phyloP scores from a whole-genome alignment of 345 rosid species.

The Gossypium rotundifolium region DNA sequence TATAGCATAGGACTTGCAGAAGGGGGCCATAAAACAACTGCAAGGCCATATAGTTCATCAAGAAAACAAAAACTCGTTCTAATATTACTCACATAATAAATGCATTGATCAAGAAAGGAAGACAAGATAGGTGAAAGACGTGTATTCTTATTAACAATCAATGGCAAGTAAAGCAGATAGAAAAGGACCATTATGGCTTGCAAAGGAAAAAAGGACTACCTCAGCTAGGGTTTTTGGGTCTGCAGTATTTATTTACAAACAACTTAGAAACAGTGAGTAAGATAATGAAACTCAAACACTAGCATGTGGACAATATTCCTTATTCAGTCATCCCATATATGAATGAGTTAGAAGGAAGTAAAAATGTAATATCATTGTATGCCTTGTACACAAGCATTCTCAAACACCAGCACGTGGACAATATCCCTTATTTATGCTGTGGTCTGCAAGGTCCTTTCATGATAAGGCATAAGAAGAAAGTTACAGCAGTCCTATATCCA shows the following conservation, averaged over 20 bases:
- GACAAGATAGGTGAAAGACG: neutral
- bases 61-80: constrained; percentile 4
- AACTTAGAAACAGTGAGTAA: neutral
- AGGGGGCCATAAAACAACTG: constrained; percentile 92
- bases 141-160: neutral
- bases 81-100: neutral
- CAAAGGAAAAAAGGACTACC: neutral
- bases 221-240: neutral
- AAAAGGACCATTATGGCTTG: neutral
- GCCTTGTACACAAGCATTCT: neutral
- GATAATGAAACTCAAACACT: neutral
- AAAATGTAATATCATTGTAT: neutral
- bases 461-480: neutral
- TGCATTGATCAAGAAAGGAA: neutral
- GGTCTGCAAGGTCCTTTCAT: neutral
- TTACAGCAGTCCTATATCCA: neutral
- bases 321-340: neutral
- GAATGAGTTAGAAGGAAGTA: neutral
- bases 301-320: neutral
- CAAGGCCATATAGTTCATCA: constrained; percentile 11
- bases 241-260: neutral
- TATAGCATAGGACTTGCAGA: constrained; percentile 75
- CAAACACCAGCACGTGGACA: neutral
- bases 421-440: neutral
- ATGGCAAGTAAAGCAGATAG: neutral